Conservation (phyloP, 257 asterid species). For the Eucommia ulmoides region DNA sequence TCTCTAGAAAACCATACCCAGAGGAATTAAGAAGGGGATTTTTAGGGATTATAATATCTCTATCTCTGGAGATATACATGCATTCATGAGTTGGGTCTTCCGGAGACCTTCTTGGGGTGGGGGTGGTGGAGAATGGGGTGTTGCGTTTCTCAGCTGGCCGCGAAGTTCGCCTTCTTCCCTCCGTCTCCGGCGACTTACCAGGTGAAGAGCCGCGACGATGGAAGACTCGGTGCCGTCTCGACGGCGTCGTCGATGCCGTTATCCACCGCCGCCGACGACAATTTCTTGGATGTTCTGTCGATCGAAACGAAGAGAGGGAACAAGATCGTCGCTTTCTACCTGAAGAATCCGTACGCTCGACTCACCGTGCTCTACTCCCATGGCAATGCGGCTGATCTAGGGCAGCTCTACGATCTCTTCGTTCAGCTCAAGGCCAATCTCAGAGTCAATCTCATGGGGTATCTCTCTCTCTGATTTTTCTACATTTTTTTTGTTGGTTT, state of each 20-base stretch:
- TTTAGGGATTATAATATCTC: no score
- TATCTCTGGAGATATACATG: slow-evolving; percentile 28
- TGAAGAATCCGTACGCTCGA: slow-evolving; percentile 79
- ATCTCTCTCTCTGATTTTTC: neutral
- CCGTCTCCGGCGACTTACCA: slow-evolving; percentile 89
- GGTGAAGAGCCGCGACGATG: slow-evolving; percentile 64
- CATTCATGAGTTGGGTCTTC: slow-evolving; percentile 46
- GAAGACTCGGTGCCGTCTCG: slow-evolving; percentile 64
- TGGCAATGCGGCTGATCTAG: slow-evolving; percentile 99
- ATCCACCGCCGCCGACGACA: slow-evolving; percentile 49
- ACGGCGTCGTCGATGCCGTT: slow-evolving; percentile 60
- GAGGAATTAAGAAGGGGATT: no score
- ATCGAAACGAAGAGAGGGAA: slow-evolving; percentile 69
- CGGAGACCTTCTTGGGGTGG: slow-evolving; percentile 11
- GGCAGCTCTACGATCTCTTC: slow-evolving; percentile 94
- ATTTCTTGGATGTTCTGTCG: slow-evolving; percentile 54
- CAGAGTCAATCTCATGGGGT: slow-evolving; percentile 94
- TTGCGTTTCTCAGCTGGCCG: slow-evolving; percentile 73
- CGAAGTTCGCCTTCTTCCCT: slow-evolving; percentile 94
- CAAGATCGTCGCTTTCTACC: slow-evolving; percentile 82
- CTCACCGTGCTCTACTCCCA: slow-evolving; percentile 85
- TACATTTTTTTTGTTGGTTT: neutral
- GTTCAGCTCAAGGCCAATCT: slow-evolving; percentile 93
- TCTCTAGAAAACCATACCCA: slow-evolving; percentile 8
- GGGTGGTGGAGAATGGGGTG: slow-evolving; percentile 57